Conservation (phyloP, 805 yeast species). For the Saccharomycopsis microspora region DNA sequence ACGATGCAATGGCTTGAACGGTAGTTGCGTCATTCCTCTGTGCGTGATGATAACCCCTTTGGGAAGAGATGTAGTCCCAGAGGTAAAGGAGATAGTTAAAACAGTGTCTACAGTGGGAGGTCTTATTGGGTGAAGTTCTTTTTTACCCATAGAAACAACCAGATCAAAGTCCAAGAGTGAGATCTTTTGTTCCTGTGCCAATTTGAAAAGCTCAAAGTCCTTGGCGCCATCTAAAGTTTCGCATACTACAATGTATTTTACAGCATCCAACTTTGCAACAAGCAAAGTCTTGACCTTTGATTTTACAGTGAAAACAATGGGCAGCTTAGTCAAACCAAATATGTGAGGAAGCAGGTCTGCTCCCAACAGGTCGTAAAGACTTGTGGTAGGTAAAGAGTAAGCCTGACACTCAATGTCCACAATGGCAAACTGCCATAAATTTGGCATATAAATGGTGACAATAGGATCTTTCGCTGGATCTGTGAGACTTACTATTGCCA, state of each 20-base stretch:
- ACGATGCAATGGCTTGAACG: conserved; percentile 20
- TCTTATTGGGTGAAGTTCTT: conserved; percentile 29
- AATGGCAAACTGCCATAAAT: conserved; percentile 58
- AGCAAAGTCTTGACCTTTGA: conserved; percentile 39
- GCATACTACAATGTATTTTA: conserved; percentile 28
- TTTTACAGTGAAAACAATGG: conserved; percentile 42
- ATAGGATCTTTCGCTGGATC: conserved; percentile 10
- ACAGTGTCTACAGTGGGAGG: conserved; percentile 42
- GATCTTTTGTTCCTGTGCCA: conserved; percentile 22
- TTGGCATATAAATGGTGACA: conserved; percentile 42
- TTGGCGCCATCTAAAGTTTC: conserved; percentile 29
- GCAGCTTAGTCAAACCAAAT: conserved; percentile 48
- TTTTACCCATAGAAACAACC: conserved; percentile 27
- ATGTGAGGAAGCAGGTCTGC: conserved; percentile 51
- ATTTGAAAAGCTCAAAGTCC: conserved; percentile 24
- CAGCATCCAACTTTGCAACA: conserved; percentile 25
- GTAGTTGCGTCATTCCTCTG: conserved; percentile 28
- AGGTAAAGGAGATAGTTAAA: conserved; percentile 61
- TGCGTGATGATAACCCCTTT: conserved; percentile 55
- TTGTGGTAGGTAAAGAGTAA: conserved; percentile 42
- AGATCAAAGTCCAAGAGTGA: conserved; percentile 25
- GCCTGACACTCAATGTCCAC: conserved; percentile 56
- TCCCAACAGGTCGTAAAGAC: conserved; percentile 47
- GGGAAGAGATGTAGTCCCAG: conserved; percentile 72
- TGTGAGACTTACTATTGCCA: conserved; percentile 16